These are phyloP conservation scores for Rhynchospora tenuis DNA, from an alignment of 176 grass and related monocot genomes.

Conservation along the genomic window DNA sequence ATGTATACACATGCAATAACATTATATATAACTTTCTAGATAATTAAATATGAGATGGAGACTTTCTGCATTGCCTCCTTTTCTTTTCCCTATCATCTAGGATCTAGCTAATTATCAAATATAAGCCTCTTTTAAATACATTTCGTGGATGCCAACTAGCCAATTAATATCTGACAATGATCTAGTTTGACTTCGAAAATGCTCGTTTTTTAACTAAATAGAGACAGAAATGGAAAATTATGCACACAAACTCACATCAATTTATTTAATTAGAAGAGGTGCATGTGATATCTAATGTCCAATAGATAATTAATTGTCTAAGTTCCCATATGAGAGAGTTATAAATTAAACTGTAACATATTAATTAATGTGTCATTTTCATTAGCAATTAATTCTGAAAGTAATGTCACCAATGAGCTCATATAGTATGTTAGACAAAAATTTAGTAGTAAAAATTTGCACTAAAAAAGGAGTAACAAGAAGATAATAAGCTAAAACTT, in stretches of 20 bases:
- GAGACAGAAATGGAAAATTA: not conserved
- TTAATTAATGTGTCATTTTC: not conserved
- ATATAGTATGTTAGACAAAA: not conserved
- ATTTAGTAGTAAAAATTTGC: no score
- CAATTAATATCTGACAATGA: not conserved
- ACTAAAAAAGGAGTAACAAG: no score
- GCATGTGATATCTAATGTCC: not conserved
- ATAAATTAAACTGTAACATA: not conserved
- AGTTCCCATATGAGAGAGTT: not conserved
- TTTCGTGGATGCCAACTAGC: not conserved
- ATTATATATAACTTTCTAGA: no score
- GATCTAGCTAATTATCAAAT: not conserved
- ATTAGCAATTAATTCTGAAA: not conserved
- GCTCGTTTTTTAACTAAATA: not conserved
- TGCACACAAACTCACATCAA: not conserved
- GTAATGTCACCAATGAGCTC: not conserved
- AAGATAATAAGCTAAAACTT: no score
- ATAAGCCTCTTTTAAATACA: not conserved
- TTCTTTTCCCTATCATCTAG: not conserved
- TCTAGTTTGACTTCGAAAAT: not conserved
- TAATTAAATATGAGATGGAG: not conserved
- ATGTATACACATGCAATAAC: no score
- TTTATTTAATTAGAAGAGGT: not conserved
- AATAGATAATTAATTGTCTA: not conserved
- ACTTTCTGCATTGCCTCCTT: not conserved